Evolutionary conservation across 805 yeast species (phyloP).

Genomic region (Pichia kluyveri): DNA sequence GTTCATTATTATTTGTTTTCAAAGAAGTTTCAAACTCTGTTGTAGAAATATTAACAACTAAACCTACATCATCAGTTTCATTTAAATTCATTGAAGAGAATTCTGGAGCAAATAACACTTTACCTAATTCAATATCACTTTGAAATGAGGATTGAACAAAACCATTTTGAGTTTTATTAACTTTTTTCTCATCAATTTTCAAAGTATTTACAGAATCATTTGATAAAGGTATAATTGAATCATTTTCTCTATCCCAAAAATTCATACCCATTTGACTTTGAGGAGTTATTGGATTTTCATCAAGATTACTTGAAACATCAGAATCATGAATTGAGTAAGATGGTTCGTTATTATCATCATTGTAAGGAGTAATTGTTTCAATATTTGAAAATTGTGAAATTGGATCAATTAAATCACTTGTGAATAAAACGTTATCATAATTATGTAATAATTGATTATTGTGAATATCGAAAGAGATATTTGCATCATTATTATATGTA

Average conservation of each 20-base stretch:
- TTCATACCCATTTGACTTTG: conserved; percentile 15
- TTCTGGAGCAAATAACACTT: conserved; percentile 20
- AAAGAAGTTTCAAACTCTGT: conserved; percentile 21
- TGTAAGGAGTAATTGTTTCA: too few species aligned
- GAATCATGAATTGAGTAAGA: not conserved
- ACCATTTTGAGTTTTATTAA: not conserved
- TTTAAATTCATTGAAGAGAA: conserved; percentile 14
- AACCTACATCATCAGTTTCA: conserved; percentile 10
- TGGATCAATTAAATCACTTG: too few species aligned
- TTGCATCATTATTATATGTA: not conserved
- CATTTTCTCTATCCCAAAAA: conserved; percentile 11
- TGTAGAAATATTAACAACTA: conserved; percentile 18
- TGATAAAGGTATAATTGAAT: not conserved
- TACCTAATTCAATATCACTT: conserved; percentile 10
- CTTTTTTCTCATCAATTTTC: not conserved
- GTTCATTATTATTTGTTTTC: conserved; percentile 12
- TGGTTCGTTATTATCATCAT: too few species aligned
- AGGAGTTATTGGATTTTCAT: conserved; percentile 17
- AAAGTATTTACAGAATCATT: too few species aligned
- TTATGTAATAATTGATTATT: not conserved
- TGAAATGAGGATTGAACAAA: not conserved
- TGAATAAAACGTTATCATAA: not conserved
- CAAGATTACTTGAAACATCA: not conserved
- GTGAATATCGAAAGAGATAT: not conserved
- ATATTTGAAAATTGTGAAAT: too few species aligned